Percentiles rank a stretch among this genome's conserved stretches.
These are phyloP conservation scores for Talaromyces stipitatus DNA, from an alignment of 495 filamentous ascomycete genomes.

Conservation along the genomic window DNA sequence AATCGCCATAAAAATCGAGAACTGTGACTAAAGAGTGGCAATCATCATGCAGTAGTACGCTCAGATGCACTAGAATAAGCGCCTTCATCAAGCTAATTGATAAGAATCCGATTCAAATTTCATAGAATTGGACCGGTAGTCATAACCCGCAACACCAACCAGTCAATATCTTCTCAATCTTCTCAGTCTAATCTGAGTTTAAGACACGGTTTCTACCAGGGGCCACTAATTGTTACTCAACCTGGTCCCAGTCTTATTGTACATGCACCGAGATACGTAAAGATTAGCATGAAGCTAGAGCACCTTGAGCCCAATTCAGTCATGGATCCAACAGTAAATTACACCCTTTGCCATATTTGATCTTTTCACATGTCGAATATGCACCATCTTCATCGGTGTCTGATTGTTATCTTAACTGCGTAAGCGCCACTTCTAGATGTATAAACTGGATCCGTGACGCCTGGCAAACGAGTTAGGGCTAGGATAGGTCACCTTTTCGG, in stretches of 20 bases:
- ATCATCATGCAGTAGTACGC: background rate
- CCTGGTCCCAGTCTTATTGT: background rate
- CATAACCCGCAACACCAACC: background rate
- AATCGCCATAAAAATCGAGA: background rate
- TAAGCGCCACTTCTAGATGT: too few species aligned
- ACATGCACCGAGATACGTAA: background rate
- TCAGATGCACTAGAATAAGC: background rate
- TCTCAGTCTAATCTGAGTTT: background rate
- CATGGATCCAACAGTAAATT: background rate
- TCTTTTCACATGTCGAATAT: background rate
- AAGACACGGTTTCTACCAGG: background rate
- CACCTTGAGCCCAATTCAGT: background rate
- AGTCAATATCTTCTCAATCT: too few species aligned
- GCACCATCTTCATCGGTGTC: background rate
- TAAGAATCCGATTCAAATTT: background rate
- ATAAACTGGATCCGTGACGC: background rate
- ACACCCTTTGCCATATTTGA: background rate
- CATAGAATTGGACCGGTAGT: background rate
- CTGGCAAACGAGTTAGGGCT: background rate
- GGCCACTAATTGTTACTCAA: background rate
- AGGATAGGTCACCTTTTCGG: background rate
- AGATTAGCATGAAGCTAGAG: background rate
- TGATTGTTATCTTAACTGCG: background rate
- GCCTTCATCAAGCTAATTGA: background rate
- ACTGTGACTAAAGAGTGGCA: background rate